These are phyloP conservation scores for Pseudopediastrum boryanum DNA, from an alignment of 139 green algal genomes.

Conservation along the genomic window DNA sequence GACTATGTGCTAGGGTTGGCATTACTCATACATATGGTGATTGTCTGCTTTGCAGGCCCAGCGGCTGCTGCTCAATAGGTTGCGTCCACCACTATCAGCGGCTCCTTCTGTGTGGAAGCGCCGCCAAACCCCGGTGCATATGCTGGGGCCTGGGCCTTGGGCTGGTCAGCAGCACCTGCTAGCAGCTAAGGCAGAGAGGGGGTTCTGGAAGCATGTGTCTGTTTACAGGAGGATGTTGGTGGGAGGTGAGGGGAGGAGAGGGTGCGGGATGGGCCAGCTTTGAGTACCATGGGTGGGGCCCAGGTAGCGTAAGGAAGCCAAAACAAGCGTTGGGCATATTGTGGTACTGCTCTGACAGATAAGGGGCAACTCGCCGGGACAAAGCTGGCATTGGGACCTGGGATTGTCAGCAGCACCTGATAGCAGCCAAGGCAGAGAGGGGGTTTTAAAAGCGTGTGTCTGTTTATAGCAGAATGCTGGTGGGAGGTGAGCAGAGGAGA, in stretches of 20 bases:
- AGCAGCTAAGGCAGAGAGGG: conserved; percentile 37
- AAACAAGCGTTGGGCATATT: too few species aligned
- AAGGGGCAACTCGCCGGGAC: too few species aligned
- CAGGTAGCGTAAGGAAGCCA: too few species aligned
- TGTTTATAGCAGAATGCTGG: neutral
- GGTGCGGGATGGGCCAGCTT: too few species aligned
- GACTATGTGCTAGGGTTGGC: too few species aligned
- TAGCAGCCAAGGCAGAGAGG: conserved; percentile 38
- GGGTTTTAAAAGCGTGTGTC: conserved; percentile 39
- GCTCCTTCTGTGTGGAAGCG: conserved; percentile 42
- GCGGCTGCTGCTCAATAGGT: conserved; percentile 30
- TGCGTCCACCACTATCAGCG: conserved; percentile 37
- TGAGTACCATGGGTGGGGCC: too few species aligned
- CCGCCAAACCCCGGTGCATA: neutral
- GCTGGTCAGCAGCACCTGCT: conserved; percentile 14
- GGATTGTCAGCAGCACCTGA: conserved; percentile 19
- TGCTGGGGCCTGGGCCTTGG: conserved; percentile 24
- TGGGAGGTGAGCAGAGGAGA: conserved; percentile 15
- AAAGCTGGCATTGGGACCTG: too few species aligned
- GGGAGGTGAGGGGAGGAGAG: conserved; percentile 11
- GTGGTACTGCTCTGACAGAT: too few species aligned
- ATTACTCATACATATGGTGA: too few species aligned
- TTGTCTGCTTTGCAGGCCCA: conserved; percentile 28
- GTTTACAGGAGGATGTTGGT: neutral
- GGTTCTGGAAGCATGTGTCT: conserved; percentile 42